Percentiles rank a stretch among this genome's conserved stretches.
Evolutionary conservation across 2,329 filamentous ascomycete species (phyloP).

Genomic region (Colletotrichum sublineola): DNA sequence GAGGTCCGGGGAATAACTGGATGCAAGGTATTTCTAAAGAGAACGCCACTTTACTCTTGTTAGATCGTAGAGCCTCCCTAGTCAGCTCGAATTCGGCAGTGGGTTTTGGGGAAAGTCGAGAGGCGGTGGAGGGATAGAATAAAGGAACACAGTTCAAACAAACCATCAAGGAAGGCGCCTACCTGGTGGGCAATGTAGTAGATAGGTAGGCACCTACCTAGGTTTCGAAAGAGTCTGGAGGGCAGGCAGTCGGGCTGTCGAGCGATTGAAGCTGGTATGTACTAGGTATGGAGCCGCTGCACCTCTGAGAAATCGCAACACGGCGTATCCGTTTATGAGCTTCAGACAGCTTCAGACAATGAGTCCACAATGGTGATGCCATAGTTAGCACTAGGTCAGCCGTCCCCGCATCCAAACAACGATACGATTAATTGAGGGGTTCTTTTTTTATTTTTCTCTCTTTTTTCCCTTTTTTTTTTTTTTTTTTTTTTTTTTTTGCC

Average conservation of each 20-base stretch:
- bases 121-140: background rate
- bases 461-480: too few relatives aligned
- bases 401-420: too few relatives aligned
- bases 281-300: background rate
- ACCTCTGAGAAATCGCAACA: conserved; percentile 4
- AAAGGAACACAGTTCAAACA: background rate
- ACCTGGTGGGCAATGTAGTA: background rate
- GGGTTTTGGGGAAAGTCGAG: background rate
- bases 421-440: too few relatives aligned
- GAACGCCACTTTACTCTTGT: background rate
- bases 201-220: background rate
- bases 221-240: background rate
- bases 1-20: background rate
- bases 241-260: conserved; percentile 6
- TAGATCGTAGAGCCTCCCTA: background rate
- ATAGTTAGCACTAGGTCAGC: background rate
- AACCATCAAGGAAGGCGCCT: background rate
- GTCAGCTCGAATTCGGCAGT: background rate
- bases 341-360: background rate
- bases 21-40: background rate
- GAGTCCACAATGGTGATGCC: conserved; percentile 11
- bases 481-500: too few relatives aligned
- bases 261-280: background rate
- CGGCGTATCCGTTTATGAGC: background rate
- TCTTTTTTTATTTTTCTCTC: too few relatives aligned